A percentile compares a stretch with the other conserved stretches of the same genome.
Evolutionary conservation across 2,329 filamentous ascomycete genomes (phyloP).

Genomic region (Fusarium piperis): DNA sequence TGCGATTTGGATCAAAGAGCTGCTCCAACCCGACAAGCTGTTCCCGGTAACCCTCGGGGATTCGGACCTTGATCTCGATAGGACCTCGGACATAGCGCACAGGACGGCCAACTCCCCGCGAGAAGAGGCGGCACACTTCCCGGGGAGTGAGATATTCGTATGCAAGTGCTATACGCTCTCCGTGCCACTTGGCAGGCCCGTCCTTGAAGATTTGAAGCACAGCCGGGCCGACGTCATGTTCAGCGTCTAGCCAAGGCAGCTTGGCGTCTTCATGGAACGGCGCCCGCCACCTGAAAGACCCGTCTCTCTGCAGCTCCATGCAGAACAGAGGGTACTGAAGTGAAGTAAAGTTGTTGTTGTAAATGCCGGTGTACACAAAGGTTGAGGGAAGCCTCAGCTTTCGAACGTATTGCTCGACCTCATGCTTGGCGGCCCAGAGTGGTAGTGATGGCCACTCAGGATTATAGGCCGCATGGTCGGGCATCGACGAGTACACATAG

Average conservation of each 20-base stretch:
- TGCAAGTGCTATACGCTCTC: conserved; percentile 80
- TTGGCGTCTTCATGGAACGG: conserved; percentile 91
- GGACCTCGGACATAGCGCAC: conserved; percentile 81
- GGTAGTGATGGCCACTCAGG: conserved; percentile 83
- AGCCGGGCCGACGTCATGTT: conserved; percentile 94
- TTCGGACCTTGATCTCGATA: conserved; percentile 85
- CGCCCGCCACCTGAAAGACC: conserved; percentile 90
- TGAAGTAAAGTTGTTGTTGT: conserved; percentile 99
- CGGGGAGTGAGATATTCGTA: conserved; percentile 88
- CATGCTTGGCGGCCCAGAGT: conserved; percentile 91
- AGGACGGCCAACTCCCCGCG: conserved; percentile 78
- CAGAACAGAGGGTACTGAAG: conserved; percentile 93
- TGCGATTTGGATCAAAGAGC: conserved; percentile 63
- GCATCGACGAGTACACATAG: conserved; percentile 97
- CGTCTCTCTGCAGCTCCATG: conserved; percentile 87
- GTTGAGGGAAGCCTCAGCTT: conserved; percentile 85
- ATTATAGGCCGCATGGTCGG: conserved; percentile 86
- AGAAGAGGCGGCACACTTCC: conserved; percentile 84
- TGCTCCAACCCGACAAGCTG: conserved; percentile 79
- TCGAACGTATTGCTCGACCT: conserved; percentile 90
- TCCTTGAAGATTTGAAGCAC: conserved; percentile 96
- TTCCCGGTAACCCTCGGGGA: conserved; percentile 87
- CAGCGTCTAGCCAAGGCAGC: conserved; percentile 94
- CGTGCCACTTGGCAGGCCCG: conserved; percentile 85
- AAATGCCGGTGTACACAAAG: conserved; percentile 96